Percentiles rank a stretch among this genome's conserved stretches.
These are phyloP conservation scores for Fusarium anthophilum DNA, from an alignment of 2,329 filamentous ascomycete genomes.

Conservation along the genomic window DNA sequence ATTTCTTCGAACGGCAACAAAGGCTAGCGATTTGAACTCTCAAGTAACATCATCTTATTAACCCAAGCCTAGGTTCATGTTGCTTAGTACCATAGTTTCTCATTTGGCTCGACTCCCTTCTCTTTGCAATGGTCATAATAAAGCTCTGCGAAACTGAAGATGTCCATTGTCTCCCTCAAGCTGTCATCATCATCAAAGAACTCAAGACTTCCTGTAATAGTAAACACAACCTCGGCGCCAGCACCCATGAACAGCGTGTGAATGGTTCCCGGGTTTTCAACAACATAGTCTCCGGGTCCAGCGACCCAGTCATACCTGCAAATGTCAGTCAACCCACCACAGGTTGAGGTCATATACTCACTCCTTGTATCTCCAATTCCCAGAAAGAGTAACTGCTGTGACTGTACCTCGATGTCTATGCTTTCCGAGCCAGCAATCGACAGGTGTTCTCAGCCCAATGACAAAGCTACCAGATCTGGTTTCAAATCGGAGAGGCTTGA, in stretches of 20 bases:
- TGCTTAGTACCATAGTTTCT: background rate
- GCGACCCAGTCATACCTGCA: background rate
- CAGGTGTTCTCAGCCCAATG: background rate
- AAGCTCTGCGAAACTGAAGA: background rate
- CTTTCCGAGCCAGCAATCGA: slow-evolving; percentile 2
- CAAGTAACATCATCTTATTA: background rate
- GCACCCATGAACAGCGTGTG: background rate
- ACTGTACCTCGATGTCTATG: background rate
- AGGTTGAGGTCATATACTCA: fast-evolving
- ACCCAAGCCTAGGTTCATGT: too few species aligned
- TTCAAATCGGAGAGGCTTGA: background rate
- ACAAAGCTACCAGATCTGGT: background rate
- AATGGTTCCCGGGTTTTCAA: background rate
- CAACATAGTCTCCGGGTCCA: background rate
- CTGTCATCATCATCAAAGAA: slow-evolving; percentile 1
- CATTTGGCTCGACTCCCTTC: background rate
- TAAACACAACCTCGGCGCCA: background rate
- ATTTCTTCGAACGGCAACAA: too few species aligned
- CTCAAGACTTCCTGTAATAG: background rate
- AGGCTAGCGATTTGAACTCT: background rate
- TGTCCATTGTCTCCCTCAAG: background rate
- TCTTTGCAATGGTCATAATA: background rate
- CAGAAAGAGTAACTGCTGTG: background rate
- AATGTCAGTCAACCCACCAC: fast-evolving
- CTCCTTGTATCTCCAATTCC: slow-evolving; percentile 8